Evolutionary conservation across 139 green algal species (phyloP).

Genomic region (Yamagishiella unicocca): DNA sequence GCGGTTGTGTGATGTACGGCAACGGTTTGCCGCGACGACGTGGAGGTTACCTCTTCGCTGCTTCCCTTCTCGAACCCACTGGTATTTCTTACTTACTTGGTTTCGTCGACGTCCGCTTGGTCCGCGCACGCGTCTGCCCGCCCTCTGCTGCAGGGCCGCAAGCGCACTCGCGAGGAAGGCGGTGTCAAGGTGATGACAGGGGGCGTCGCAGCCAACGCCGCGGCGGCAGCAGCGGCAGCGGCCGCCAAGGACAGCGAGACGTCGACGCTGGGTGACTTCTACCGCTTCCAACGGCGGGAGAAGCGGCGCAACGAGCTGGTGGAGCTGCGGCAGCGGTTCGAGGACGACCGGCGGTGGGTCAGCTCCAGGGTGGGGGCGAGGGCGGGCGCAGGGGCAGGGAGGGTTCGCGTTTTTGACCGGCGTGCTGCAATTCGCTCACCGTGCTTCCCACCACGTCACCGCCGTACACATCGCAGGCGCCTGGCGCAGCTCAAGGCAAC

Average conservation of each 20-base stretch:
- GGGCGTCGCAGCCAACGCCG: conserved; percentile 67
- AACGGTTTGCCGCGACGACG: too few species aligned
- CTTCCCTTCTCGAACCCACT: too few species aligned
- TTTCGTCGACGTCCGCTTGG: background rate
- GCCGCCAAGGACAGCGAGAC: background rate
- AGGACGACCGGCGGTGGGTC: conserved; percentile 64
- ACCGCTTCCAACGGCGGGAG: conserved; percentile 85
- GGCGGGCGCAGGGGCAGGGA: background rate
- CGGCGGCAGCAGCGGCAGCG: conserved; percentile 58
- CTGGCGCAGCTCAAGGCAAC: conserved; percentile 69
- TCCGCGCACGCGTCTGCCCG: background rate
- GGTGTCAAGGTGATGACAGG: conserved; percentile 57
- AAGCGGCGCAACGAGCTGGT: conserved; percentile 72
- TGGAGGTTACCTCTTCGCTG: too few species aligned
- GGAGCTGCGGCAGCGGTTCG: conserved; percentile 76
- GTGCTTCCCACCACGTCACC: too few species aligned
- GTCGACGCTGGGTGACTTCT: conserved; percentile 69
- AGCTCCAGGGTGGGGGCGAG: background rate
- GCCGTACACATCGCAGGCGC: conserved; percentile 46
- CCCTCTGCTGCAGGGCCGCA: conserved; percentile 54
- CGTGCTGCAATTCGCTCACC: too few species aligned
- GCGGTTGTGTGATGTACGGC: background rate
- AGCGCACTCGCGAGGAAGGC: conserved; percentile 56
- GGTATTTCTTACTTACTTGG: too few species aligned
- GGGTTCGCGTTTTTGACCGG: too few species aligned